Evolutionary conservation across 352 stramenopile species (phyloP).

Genomic region (Peronosclerospora sorghi): DNA sequence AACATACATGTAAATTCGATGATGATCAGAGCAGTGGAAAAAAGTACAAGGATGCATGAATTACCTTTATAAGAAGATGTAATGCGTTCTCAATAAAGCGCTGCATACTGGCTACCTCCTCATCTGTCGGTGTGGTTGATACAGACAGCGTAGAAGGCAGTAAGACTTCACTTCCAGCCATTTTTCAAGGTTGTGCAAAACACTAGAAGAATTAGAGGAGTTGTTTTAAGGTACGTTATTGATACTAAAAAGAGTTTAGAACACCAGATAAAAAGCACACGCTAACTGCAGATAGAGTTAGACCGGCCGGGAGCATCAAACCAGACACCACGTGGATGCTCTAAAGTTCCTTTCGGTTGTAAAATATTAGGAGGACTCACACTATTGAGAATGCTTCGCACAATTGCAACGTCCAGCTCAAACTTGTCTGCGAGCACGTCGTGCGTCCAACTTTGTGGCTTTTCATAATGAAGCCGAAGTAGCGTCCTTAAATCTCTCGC

Average conservation of each 20-base stretch:
- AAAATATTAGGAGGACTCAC: slow-evolving; percentile 51
- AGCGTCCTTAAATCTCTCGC: slow-evolving; percentile 42
- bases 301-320: slow-evolving; percentile 10
- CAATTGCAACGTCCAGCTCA: slow-evolving; percentile 20
- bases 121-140: slow-evolving; percentile 21
- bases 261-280: no score
- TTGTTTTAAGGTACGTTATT: background rate
- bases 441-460: slow-evolving; percentile 34
- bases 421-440: slow-evolving; percentile 43
- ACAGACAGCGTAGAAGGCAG: slow-evolving; percentile 5
- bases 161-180: slow-evolving; percentile 21
- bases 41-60: background rate
- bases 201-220: background rate
- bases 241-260: no score
- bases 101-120: slow-evolving; percentile 60
- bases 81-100: slow-evolving; percentile 80
- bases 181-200: slow-evolving; percentile 1
- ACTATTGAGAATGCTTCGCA: slow-evolving; percentile 27
- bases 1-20: background rate
- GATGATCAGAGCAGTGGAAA: background rate
- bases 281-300: background rate
- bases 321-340: slow-evolving; percentile 56
- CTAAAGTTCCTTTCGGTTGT: slow-evolving; percentile 28
- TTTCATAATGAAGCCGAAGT: slow-evolving; percentile 55
- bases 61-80: slow-evolving; percentile 67